These are phyloP conservation scores for Gossypium davidsonii DNA, from an alignment of 441 rosid genomes.

Conservation along the genomic window DNA sequence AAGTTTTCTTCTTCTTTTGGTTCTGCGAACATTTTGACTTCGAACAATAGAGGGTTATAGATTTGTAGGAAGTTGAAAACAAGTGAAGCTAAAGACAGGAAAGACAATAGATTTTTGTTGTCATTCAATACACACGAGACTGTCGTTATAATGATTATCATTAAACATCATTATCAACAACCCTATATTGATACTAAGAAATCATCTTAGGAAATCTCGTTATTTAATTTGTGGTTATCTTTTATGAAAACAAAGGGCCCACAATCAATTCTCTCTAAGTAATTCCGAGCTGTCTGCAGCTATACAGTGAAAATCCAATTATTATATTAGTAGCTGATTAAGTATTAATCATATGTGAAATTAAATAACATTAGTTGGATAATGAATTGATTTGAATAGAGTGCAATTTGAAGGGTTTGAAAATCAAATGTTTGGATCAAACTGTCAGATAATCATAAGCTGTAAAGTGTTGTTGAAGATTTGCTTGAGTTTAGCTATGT, in stretches of 20 bases:
- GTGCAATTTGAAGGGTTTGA: background rate
- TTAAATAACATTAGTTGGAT: background rate
- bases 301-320: too few relatives aligned
- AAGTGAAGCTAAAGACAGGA: background rate
- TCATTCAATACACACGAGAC: background rate
- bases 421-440: background rate
- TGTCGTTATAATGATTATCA: background rate
- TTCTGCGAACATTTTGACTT: background rate
- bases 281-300: too few relatives aligned
- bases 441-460: background rate
- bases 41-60: background rate
- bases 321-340: too few relatives aligned
- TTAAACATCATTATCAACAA: constrained; percentile 5
- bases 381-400: background rate
- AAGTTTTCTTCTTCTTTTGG: background rate
- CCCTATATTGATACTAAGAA: background rate
- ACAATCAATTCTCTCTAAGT: too few relatives aligned
- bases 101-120: background rate
- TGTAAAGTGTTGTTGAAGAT: constrained; percentile 16
- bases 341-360: background rate
- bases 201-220: constrained; percentile 2
- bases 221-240: background rate
- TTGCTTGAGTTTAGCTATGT: constrained; percentile 17
- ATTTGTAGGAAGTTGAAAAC: background rate
- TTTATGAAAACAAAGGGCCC: background rate